Evolutionary conservation across 768 basidiomycete species (phyloP).

Genomic region (Calocera cornea): DNA sequence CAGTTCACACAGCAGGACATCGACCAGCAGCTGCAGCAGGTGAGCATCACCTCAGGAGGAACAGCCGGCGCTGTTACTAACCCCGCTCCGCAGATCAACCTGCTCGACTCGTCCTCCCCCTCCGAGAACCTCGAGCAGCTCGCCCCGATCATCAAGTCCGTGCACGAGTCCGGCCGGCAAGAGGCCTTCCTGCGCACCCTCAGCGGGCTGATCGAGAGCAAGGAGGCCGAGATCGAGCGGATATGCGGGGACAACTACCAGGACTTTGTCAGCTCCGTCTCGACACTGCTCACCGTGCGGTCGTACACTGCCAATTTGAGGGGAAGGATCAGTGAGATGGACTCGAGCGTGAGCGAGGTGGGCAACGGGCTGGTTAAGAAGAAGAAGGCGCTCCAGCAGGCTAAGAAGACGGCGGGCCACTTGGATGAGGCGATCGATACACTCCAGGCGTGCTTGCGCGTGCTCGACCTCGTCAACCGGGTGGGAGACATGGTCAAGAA

Average conservation of each 20-base stretch:
- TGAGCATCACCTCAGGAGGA: background rate
- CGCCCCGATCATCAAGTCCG: constrained; percentile 87
- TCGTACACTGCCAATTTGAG: constrained; percentile 91
- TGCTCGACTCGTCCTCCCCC: constrained; percentile 73
- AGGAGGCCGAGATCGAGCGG: constrained; percentile 90
- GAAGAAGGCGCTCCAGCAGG: constrained; percentile 78
- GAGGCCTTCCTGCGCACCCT: constrained; percentile 78
- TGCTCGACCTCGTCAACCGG: constrained; percentile 83
- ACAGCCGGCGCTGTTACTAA: constrained; percentile 13
- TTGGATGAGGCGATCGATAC: constrained; percentile 95
- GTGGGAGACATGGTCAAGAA: constrained; percentile 88
- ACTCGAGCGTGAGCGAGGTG: constrained; percentile 75
- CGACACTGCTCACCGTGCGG: constrained; percentile 90
- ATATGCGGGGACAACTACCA: constrained; percentile 96
- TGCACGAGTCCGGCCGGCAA: constrained; percentile 75
- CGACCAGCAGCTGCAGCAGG: constrained; percentile 66
- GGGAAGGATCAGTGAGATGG: constrained; percentile 79
- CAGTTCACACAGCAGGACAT: constrained; percentile 69
- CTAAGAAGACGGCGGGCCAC: constrained; percentile 84
- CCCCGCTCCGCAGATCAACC: constrained; percentile 49
- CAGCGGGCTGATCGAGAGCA: constrained; percentile 78
- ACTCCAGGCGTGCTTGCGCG: constrained; percentile 78
- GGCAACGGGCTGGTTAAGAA: constrained; percentile 84
- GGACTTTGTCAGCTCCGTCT: constrained; percentile 93
- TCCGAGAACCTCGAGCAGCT: constrained; percentile 93